phyloP scores from a whole-genome alignment of 148 eudicot species.

The Arbutus unedo region DNA sequence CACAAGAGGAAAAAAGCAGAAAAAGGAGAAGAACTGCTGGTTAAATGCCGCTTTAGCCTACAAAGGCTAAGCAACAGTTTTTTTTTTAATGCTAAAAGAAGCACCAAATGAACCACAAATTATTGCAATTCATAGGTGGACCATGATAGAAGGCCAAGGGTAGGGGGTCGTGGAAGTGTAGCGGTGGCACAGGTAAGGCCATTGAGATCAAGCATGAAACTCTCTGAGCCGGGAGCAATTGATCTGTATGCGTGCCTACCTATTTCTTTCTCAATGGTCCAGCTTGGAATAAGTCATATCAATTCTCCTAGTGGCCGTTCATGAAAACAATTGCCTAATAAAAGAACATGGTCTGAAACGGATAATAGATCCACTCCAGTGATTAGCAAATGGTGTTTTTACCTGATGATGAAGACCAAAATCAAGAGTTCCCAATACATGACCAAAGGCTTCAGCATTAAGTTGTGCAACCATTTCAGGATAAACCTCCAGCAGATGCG shows the following conservation, averaged over 20 bases:
- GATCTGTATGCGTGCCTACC: too few relatives aligned
- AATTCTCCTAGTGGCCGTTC: too few relatives aligned
- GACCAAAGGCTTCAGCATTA: constrained; percentile 67
- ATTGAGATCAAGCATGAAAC: too few relatives aligned
- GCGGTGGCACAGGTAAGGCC: too few relatives aligned
- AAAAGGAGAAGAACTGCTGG: neutral
- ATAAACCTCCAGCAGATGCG: constrained; percentile 96
- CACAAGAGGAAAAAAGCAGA: neutral
- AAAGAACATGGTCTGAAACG: neutral
- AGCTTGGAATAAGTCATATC: too few relatives aligned
- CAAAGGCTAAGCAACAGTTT: neutral
- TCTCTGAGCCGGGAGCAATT: too few relatives aligned
- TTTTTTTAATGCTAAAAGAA: neutral
- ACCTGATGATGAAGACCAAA: constrained; percentile 91
- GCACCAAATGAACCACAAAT: neutral
- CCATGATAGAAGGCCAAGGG: too few relatives aligned
- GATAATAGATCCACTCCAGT: neutral
- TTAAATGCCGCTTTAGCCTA: neutral
- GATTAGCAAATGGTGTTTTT: neutral
- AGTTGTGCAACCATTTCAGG: constrained; percentile 86
- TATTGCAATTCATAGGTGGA: neutral
- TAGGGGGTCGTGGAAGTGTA: too few relatives aligned
- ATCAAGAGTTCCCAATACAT: constrained; percentile 71
- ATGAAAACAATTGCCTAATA: too few relatives aligned
- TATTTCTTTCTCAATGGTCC: too few relatives aligned